phyloP scores from a whole-genome alignment of 2,329 filamentous ascomycete genomes.

The Cytospora schulzeri region DNA sequence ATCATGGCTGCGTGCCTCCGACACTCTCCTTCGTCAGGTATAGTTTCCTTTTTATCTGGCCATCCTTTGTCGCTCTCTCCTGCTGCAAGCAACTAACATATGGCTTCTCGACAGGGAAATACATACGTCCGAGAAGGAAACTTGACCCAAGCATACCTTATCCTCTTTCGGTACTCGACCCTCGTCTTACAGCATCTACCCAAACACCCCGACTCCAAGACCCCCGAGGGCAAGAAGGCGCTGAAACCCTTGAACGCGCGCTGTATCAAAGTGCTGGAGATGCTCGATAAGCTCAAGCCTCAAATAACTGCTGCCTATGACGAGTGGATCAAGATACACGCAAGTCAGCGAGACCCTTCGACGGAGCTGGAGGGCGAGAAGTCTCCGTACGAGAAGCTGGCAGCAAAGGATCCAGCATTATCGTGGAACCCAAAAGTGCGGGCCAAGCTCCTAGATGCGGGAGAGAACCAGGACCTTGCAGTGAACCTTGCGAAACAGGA shows the following conservation, averaged over 20 bases:
- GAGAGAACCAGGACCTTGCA: conserved; percentile 73
- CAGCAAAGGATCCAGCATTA: conserved; percentile 63
- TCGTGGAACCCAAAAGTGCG: conserved; percentile 43
- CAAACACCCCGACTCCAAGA: conserved; percentile 74
- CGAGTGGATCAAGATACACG: conserved; percentile 63
- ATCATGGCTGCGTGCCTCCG: conserved; percentile 80
- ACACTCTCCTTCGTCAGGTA: conserved; percentile 80
- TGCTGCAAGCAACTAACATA: not conserved
- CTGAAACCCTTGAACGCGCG: conserved; percentile 56
- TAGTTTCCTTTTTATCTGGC: too few species aligned
- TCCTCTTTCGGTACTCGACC: conserved; percentile 85
- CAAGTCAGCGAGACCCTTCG: conserved; percentile 36
- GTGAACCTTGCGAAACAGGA: conserved; percentile 76
- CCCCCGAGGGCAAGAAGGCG: conserved; percentile 64
- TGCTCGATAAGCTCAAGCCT: conserved; percentile 79
- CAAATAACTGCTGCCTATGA: conserved; percentile 72
- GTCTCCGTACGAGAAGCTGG: conserved; percentile 49
- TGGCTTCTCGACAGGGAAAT: conserved; percentile 60
- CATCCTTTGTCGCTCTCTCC: too few species aligned
- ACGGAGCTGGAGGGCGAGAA: conserved; percentile 29
- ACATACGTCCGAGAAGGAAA: conserved; percentile 87
- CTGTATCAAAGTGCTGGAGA: conserved; percentile 61
- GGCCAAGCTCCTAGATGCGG: conserved; percentile 66
- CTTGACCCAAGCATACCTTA: conserved; percentile 83
- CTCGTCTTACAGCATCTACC: conserved; percentile 78